Base-by-base conservation (phyloP, 345 rosid species). In the Acer saccharum region DNA sequence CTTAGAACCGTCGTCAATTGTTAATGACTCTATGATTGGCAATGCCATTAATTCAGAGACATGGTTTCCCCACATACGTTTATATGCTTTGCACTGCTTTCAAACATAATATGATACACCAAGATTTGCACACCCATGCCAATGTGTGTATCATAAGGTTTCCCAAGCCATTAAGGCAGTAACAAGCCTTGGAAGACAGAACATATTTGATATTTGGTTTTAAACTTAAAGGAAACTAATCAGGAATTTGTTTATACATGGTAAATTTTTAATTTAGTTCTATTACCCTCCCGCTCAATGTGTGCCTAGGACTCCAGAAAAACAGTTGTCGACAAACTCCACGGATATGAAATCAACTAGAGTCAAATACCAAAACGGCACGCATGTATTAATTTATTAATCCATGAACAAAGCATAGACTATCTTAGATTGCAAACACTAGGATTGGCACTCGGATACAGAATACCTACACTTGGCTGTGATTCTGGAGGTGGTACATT, bases 401-500 rank as follows among this genome's bases (percentile, higher is more conserved):
- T 58, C 7, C 68, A 67, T 16, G 8, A 74, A 81, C 58, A 76
- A 55, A 54, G 69, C 29, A 54, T 68, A 69, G 27, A 43, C 1
- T 48, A 73, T 73, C 52, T 35, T 4, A 27, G 54, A 65, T 43
- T 72, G 23, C 50, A 52, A 46, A 74, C 35, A 20, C 50, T 43
- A 62, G 7, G 72, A 71, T 71, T 43, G 44, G 29, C 10, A 39
- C 27, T 50, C 62, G 69, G 44, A 69, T n/a, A 84, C 21, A 70
- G 77, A 80, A 75, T 76, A 87, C 97, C 69, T 82, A 92, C 98
- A 82, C 75, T 86, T 83, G 93, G 89, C 70, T 76, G 91, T 39
- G 90, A 77, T 80, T 89, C 92, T 23, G 97, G 98, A 81, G 93
- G 87, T 75, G 89, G 73, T 68, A 95, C 92, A 68, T 95, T 90